Evolutionary conservation across 306 rosid genomes (phyloP).

Genomic region (Canavalia ensiformis): DNA sequence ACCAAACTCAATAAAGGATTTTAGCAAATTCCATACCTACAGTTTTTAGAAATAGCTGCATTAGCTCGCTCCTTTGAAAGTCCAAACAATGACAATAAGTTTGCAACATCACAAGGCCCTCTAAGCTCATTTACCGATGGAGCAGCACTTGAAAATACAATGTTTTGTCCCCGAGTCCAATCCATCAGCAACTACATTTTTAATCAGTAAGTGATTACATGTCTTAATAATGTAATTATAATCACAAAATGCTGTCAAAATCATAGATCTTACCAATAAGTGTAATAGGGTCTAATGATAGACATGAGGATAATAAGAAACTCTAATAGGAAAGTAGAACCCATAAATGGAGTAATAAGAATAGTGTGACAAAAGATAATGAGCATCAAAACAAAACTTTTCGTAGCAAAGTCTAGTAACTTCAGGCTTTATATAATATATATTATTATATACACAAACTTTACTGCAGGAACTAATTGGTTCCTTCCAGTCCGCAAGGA

Average conservation of each 20-base stretch:
- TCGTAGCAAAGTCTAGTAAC: not conserved
- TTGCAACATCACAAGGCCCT: slow-evolving; percentile 93
- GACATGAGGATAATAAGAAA: not conserved
- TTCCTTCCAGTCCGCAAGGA: slow-evolving; percentile 3
- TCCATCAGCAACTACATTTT: slow-evolving; percentile 77
- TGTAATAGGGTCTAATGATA: slow-evolving; percentile 4
- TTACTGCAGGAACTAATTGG: slow-evolving; percentile 1
- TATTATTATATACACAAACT: slow-evolving; percentile 23
- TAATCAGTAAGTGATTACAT: slow-evolving; percentile 25
- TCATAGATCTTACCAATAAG: not conserved
- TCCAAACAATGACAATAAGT: slow-evolving; percentile 79
- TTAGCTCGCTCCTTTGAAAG: slow-evolving; percentile 81
- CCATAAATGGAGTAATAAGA: not conserved
- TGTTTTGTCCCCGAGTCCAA: slow-evolving; percentile 84
- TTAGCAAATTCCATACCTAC: slow-evolving; percentile 67
- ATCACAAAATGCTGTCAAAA: slow-evolving; percentile 17
- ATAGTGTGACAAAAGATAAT: not conserved
- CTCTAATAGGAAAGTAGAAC: slow-evolving; percentile 26
- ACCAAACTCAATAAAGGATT: slow-evolving; percentile 27
- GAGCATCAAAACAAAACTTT: not conserved
- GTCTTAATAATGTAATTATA: slow-evolving; percentile 3
- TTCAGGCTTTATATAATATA: slow-evolving; percentile 1
- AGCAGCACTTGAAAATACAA: slow-evolving; percentile 83
- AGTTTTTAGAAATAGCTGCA: slow-evolving; percentile 82
- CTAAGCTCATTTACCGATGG: slow-evolving; percentile 76